Percentiles rank a stretch among this genome's conserved stretches.
Conservation (phyloP, 2,329 filamentous ascomycete genomes). For the Cercospora janseana region DNA sequence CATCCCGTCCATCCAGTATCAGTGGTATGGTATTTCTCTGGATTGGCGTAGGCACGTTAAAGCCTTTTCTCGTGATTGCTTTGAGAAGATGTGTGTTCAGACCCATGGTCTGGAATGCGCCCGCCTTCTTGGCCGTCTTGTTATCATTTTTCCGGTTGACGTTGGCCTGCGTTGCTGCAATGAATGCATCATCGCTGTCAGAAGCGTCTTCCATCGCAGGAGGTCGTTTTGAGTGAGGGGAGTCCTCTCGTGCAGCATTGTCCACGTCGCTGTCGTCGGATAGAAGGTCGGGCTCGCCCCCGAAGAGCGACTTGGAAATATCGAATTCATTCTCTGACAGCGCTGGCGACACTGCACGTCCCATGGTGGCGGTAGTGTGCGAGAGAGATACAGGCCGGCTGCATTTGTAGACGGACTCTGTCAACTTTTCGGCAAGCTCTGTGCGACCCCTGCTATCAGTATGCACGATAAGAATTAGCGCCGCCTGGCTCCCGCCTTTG, state of each 20-base stretch:
- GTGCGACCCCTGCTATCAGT: constrained; percentile 5
- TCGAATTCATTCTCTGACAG: constrained; percentile 88
- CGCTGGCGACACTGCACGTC: constrained; percentile 70
- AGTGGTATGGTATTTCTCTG: constrained; percentile 95
- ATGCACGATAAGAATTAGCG: constrained; percentile 2
- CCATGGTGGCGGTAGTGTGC: constrained; percentile 12
- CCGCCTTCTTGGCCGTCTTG: constrained; percentile 86
- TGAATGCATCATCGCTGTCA: constrained; percentile 75
- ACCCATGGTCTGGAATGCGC: constrained; percentile 94
- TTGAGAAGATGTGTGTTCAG: constrained; percentile 81
- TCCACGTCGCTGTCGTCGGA: constrained; percentile 11
- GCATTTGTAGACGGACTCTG: not conserved
- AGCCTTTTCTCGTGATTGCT: constrained; percentile 89
- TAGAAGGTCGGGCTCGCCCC: constrained; percentile 43
- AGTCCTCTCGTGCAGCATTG: not conserved
- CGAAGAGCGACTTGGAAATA: constrained; percentile 69
- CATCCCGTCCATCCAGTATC: constrained; percentile 83
- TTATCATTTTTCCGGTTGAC: constrained; percentile 83
- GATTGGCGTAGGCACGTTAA: constrained; percentile 93
- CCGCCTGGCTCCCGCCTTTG: not conserved
- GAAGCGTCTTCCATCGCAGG: constrained; percentile 40
- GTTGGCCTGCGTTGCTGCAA: constrained; percentile 80
- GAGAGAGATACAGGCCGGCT: constrained; percentile 4
- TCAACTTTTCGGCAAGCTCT: constrained; percentile 7
- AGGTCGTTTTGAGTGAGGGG: constrained; percentile 10